Percentiles rank a stretch among this genome's conserved stretches.
These are phyloP conservation scores for Phialophora chinensis DNA, from an alignment of 2,329 filamentous ascomycete species.

Conservation along the genomic window DNA sequence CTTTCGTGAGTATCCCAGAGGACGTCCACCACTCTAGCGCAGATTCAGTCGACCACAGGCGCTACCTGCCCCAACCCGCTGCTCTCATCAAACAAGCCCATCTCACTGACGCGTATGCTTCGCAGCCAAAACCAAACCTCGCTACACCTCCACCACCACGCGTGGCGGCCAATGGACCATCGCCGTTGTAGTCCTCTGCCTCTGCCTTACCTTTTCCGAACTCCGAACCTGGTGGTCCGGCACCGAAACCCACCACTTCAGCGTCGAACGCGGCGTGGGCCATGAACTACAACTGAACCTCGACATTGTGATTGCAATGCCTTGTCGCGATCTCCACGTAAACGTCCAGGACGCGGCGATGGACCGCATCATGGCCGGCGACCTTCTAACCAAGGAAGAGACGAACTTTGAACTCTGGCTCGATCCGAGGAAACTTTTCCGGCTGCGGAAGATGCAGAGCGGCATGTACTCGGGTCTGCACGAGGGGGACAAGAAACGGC, in stretches of 20 bases:
- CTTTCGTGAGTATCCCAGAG: slow-evolving; percentile 72
- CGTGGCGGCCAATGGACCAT: slow-evolving; percentile 95
- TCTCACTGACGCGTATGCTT: slow-evolving; percentile 15
- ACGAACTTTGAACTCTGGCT: slow-evolving; percentile 83
- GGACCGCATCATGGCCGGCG: slow-evolving; percentile 84
- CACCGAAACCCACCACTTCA: slow-evolving; percentile 84
- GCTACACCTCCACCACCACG: slow-evolving; percentile 82
- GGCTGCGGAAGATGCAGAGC: slow-evolving; percentile 62
- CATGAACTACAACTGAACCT: slow-evolving; percentile 92
- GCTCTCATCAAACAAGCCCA: not conserved
- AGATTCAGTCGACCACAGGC: not conserved
- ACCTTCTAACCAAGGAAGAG: slow-evolving; percentile 73
- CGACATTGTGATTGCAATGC: slow-evolving; percentile 90
- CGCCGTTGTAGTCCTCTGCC: slow-evolving; percentile 74
- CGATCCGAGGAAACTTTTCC: slow-evolving; percentile 41
- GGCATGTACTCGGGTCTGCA: slow-evolving; percentile 57
- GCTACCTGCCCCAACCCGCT: not conserved
- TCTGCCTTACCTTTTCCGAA: slow-evolving; percentile 78
- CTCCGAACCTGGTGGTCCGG: slow-evolving; percentile 82
- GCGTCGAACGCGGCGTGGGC: slow-evolving; percentile 88
- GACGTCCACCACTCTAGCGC: not conserved
- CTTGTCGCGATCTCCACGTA: slow-evolving; percentile 84
- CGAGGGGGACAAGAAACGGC: slow-evolving; percentile 66
- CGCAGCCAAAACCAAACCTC: slow-evolving; percentile 92
- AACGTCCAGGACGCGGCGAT: slow-evolving; percentile 97